Percentiles rank a stretch among this genome's conserved stretches.
phyloP scores from a whole-genome alignment of 352 stramenopile genomes.

The Phytophthora boehmeriae region DNA sequence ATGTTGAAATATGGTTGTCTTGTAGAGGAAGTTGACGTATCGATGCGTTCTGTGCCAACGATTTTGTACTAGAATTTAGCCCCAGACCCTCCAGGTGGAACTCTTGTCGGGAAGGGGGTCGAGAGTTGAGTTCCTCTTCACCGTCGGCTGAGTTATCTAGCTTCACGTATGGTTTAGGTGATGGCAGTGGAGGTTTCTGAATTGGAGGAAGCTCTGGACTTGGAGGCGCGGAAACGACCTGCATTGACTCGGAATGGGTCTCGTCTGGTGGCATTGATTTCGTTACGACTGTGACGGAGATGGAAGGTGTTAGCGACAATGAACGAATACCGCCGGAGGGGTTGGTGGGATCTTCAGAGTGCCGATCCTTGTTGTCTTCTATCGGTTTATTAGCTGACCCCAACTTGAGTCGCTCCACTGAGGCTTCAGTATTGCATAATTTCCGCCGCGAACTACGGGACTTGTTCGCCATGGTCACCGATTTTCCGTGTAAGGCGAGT shows the following conservation, averaged over 20 bases:
- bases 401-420: background rate
- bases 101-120: background rate
- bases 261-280: constrained; percentile 15
- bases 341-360: background rate
- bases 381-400: background rate
- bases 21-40: background rate
- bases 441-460: background rate
- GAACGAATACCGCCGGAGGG: background rate
- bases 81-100: constrained; percentile 20
- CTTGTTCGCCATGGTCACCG: constrained; percentile 18
- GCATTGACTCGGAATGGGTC: background rate
- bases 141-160: background rate
- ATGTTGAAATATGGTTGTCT: background rate
- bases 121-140: background rate
- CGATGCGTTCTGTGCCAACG: background rate
- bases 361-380: background rate
- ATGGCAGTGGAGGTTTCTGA: background rate
- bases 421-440: background rate
- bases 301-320: constrained; percentile 11
- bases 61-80: background rate
- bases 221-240: background rate
- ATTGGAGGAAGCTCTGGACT: background rate
- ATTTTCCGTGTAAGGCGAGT: constrained; percentile 21
- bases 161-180: constrained; percentile 24
- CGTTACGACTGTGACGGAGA: constrained; percentile 23